Evolutionary conservation across 805 yeast genomes (phyloP), one percentile per base, ranked within the genome.

Genomic region (Cyberlindnera subsufficiens): DNA sequence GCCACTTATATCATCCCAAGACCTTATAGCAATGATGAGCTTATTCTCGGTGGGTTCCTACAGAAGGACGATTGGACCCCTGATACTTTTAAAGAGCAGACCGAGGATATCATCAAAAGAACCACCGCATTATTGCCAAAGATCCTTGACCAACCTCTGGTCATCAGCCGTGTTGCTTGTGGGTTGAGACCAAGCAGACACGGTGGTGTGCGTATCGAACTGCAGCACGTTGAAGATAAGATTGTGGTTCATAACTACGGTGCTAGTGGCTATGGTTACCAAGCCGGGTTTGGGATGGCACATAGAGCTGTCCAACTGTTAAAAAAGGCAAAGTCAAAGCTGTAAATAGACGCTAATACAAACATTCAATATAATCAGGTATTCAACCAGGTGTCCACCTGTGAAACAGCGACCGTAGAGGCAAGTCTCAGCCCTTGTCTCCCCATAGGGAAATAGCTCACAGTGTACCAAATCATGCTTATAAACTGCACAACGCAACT

Each of bases 131-230:
- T 78, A 36, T 58, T 64, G 25, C 86, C 85, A 30, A 61, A 74
- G 44, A 68, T 84, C 34, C 53, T 73, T 42, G 65, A 63, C 14
- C 38, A 49, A 60, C 76, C 53, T 18, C 59, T 67, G 37, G 83
- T 80, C 50, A 69, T 86, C 22, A 39, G 83, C 10, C 71, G 86
- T 41, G 80, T 77, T 32, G 85, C 75, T 1, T 80, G 89, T 6
- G 95, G 95, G 0, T 67, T 84, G 36, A 72, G 96, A 49, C 96
- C 95, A 6, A 69, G 81, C 32, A 72, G 95, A 55, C 70, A 75
- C 33, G 93, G 90, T 13, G 95, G 95, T 5, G 79, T 75, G 6
- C 68, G 95, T 40, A 75, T 86, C 35, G 93, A 83, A 56, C 59
- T 61, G 35, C 84, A 81, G 51, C 45, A 42, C 4, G 62, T 65